Evolutionary conservation across 805 yeast species (phyloP), one percentile per base, ranked within the genome.

Genomic region (Danielozyma ontarioensis): DNA sequence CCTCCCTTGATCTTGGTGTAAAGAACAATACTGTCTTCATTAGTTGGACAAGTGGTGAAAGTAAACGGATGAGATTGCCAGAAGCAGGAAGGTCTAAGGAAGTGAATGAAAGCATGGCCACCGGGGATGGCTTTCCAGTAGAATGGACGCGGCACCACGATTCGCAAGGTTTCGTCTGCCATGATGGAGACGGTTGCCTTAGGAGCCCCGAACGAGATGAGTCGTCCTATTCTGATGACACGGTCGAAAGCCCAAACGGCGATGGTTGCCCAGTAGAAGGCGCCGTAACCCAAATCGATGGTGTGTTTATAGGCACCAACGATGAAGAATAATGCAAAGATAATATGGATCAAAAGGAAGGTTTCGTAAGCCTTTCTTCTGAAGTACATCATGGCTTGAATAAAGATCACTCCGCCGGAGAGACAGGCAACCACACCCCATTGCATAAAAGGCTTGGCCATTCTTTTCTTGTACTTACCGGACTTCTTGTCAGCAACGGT

Each of bases 221-320:
- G 43, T 24, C 70, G 46, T 1, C 23, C 39, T 10, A 60, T 10
- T 36, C 70, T 45, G 0, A 54, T 45, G 6, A 44, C 45, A 27
- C 70, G 45, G 37, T 64, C 70, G 29, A 62, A 50, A 0, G 44
- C 48, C 71, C 71, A 64, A 8, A 61, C 44, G 51, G 22, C 22
- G 22, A 10, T 10, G 22, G 22, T 10, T 6, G 22, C 22, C 21
- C 41, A 36, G 37, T 50, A 44, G 34, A 37, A 32, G 4, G 23
- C 28, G 27, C 34, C 38, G 31, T 34, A 42, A n/a, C 31, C 34
- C 39, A 45, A 59, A 45, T 52, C 47, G 19, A 31, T 30, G 37
- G 54, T 50, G 53, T 85, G 95, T 25, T 62, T 59, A 74, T 77
- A 83, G 33, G 73, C 68, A 32, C 74, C 72, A 11, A 64, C 64